Evolutionary conservation across 768 basidiomycete genomes (phyloP).

Genomic region (Auricularia cornea): DNA sequence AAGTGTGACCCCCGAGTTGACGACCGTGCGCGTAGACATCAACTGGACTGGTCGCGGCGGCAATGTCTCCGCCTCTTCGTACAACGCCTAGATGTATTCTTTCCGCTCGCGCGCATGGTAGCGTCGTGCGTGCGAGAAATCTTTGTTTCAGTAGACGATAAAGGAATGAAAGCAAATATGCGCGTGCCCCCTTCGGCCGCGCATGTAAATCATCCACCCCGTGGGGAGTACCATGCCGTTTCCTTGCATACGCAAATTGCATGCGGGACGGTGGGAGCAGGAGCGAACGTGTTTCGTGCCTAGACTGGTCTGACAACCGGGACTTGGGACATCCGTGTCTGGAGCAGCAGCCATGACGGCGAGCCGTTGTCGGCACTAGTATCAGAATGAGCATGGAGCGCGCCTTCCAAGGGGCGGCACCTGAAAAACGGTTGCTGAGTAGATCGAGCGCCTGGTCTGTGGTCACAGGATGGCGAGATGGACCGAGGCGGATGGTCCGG

Average conservation of each 20-base stretch:
- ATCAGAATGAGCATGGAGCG: no score
- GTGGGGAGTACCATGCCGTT: not conserved
- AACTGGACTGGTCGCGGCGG: conserved; percentile 99
- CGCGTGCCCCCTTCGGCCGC: not conserved
- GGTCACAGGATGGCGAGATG: not conserved
- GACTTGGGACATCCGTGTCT: no score
- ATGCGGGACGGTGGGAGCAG: no score
- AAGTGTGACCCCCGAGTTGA: not conserved
- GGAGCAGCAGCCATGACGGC: no score
- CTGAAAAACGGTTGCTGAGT: no score
- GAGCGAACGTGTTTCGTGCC: no score
- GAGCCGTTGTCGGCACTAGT: no score
- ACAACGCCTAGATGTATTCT: conserved; percentile 45
- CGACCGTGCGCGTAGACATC: conserved; percentile 48
- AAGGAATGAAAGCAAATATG: not conserved
- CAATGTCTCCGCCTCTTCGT: conserved; percentile 83
- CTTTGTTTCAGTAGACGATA: not conserved
- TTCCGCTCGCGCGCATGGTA: not conserved
- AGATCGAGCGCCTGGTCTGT: no score
- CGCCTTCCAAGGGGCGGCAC: no score
- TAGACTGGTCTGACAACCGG: no score
- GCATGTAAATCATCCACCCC: not conserved
- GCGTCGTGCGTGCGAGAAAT: not conserved
- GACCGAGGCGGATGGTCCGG: not conserved
- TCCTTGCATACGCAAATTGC: no score